Base-by-base conservation (phyloP, 257 asterid genomes). In the Schizonepeta tenuifolia region DNA sequence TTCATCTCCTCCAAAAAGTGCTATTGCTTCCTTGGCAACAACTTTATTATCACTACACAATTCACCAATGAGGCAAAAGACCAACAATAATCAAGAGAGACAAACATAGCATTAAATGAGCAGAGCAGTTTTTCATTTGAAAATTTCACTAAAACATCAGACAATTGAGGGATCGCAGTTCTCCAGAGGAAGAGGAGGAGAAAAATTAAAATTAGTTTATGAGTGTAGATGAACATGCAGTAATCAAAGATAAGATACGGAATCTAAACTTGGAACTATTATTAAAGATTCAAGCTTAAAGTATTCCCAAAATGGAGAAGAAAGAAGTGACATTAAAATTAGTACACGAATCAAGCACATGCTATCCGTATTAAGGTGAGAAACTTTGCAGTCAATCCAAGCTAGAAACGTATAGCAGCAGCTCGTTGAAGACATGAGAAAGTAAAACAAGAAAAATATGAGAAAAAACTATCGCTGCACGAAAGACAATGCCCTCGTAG, bases 121-220 rank as follows among this genome's bases (percentile, higher is more conserved):
- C 3, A 17, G 58, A 78, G 66, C 69, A 64, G 78, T 67, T 21
- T 74, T 76, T 81, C 89, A 81, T 86, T 74, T 75, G 77, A 83
- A 61, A 40, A 71, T 66, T 50, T n/a, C 66, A 44, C 80, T 35
- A 69, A 54, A 71, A 76, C 58, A 51, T 61, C 40, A 43, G 51
- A 43, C 49, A 41, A n/a, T 24, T 67, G 67, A 15, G 63, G 73
- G 71, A 47, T 68, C 7, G 79, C 51, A 40, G 79, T 18, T 74
- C 78, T 77, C 90, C 95, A 88, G 91, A 55, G 35, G 82, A 56
- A 61, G 35, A 49, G 36, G 2, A 73, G 43, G 3, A 28, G 7
- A 28, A 47, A 28, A 82, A 40, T 12, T 43, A 53, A 20, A 58
- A 68, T 74, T 75, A 75, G 67, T 11, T 60, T 21, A 15, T 62